phyloP scores from a whole-genome alignment of 83 land plant genomes.

The Picea mariana region DNA sequence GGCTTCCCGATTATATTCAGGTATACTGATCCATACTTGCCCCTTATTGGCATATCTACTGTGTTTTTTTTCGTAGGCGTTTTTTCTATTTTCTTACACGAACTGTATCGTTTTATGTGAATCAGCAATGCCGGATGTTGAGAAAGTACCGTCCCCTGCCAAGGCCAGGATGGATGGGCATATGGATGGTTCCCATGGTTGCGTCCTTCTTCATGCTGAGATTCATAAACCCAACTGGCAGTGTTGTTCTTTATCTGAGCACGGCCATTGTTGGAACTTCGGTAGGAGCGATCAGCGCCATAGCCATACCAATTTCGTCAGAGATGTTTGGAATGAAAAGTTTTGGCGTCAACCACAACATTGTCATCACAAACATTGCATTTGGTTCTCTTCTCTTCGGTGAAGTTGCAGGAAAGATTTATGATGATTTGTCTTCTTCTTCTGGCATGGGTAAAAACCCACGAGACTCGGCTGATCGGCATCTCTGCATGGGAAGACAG shows the following conservation, averaged over 20 bases:
- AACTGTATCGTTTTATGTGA: too few species aligned
- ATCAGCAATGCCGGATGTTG: too few species aligned
- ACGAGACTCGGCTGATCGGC: too few species aligned
- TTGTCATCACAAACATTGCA: too few species aligned
- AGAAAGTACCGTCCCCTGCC: too few species aligned
- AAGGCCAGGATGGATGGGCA: background rate
- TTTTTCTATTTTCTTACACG: too few species aligned
- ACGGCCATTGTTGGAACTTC: constrained; percentile 50
- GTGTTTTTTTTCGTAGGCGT: too few species aligned
- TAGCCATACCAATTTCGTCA: constrained; percentile 53
- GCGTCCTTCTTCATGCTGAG: constrained; percentile 48
- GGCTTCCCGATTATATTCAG: too few species aligned
- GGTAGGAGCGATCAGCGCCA: constrained; percentile 50
- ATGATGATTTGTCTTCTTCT: background rate
- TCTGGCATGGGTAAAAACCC: too few species aligned
- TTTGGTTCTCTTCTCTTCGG: constrained; percentile 18
- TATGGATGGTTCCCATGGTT: constrained; percentile 26
- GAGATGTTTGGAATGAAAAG: constrained; percentile 31
- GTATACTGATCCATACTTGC: too few species aligned
- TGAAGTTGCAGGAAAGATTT: constrained; percentile 35
- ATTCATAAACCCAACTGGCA: background rate
- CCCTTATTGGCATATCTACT: too few species aligned
- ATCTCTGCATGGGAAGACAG: constrained; percentile 44
- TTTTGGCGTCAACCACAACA: too few species aligned
- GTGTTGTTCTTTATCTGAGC: constrained; percentile 13